phyloP scores from a whole-genome alignment of 352 stramenopile genomes.

The Globisporangium cylindrosporum region DNA sequence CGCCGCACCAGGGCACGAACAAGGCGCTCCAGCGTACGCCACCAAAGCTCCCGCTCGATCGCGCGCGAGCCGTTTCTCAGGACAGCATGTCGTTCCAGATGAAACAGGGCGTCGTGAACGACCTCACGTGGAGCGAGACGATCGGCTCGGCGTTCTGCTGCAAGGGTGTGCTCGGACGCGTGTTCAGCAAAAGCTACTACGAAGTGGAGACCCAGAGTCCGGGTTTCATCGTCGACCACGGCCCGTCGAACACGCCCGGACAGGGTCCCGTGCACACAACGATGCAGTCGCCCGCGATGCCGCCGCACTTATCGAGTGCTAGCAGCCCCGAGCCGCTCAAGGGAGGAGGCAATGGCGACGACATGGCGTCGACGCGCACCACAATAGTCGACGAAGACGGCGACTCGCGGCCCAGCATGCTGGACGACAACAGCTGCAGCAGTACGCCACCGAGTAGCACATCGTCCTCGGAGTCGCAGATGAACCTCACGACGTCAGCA shows the following conservation, averaged over 20 bases:
- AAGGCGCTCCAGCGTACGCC: conserved; percentile 39
- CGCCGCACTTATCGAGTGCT: conserved; percentile 32
- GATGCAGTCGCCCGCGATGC: conserved; percentile 54
- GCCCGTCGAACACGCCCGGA: conserved; percentile 59
- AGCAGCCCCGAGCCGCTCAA: conserved; percentile 29
- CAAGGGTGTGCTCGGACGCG: conserved; percentile 48
- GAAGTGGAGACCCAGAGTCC: conserved; percentile 77
- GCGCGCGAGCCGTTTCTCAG: conserved; percentile 49
- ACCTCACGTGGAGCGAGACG: conserved; percentile 51
- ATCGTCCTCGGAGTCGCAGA: conserved; percentile 25
- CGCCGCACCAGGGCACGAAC: conserved; percentile 67
- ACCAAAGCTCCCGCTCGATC: conserved; percentile 47
- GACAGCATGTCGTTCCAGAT: conserved; percentile 55
- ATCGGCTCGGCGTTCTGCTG: conserved; percentile 72
- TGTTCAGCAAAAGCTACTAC: conserved; percentile 75
- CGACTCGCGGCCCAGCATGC: conserved; percentile 26
- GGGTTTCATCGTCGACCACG: conserved; percentile 47
- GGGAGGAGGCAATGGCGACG: background rate
- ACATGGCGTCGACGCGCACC: conserved; percentile 7
- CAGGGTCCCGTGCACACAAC: conserved; percentile 41
- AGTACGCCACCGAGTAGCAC: conserved; percentile 37
- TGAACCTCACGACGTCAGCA: conserved; percentile 4
- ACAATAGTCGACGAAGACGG: conserved; percentile 31
- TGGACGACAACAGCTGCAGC: conserved; percentile 34
- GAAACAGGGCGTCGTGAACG: conserved; percentile 51